Evolutionary conservation across 768 basidiomycete species (phyloP), one percentile per base, ranked within the genome.

Genomic region (Suillus americanus): DNA sequence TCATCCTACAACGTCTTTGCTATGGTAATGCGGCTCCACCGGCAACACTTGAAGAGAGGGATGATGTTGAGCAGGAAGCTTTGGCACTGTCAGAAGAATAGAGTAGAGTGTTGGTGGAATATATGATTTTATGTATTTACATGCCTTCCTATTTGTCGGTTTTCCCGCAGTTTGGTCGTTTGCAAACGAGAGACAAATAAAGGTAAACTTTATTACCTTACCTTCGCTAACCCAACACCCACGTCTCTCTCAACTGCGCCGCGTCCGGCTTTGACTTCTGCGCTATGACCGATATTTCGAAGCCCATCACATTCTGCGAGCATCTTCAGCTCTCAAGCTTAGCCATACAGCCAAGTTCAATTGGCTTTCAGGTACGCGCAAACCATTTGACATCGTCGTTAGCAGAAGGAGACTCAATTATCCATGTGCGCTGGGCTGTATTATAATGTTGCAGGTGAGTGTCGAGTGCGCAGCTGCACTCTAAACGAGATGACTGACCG

Each of bases 321-420:
- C 93, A 95, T 74, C 81, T 94, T 35, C 93, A 99, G 82, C 91
- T 99, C 72, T 95, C 96, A 30, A 95, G 95, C 75, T 80, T 99
- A 67, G 96, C 96, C 63, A 85, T 99, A 70, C 97, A 99, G 78
- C 97, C 97, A 61, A 89, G 91, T 66, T 96, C 96, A 62, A 99
- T 99, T 72, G 94, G 94, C 23, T 99, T 99, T 81, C 95, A 97
- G 86, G 92, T 91, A 72, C 68, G 75, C 71, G 84, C 81, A 75
- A 70, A 74, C 79, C 74, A 77, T 59, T 41, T 41, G 5, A 6
- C 25, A 28, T 30, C 28, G 40, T 59, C 30, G 40, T 25, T 41
- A 18, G 57, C 5, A 30, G 40, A 59, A 59, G 18, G 38, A 41
- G 10, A 59, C 57, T 59, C 25, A 59, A 59, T 8, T 59, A 41